Evolutionary conservation across 2,329 filamentous ascomycete genomes (phyloP).

Genomic region (Stagonosporopsis tanaceti): DNA sequence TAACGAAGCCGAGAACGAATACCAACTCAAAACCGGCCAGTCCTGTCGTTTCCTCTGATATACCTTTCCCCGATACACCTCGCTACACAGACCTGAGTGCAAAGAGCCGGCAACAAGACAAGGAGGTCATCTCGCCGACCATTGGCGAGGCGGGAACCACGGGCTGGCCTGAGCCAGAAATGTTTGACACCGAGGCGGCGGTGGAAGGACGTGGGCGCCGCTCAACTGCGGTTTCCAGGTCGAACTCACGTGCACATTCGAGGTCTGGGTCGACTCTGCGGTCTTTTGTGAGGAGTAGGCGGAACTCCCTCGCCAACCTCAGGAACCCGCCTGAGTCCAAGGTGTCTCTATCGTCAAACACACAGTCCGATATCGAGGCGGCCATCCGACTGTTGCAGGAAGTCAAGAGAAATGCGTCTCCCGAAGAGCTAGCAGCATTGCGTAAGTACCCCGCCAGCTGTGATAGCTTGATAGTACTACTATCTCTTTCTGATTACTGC

Average conservation of each 20-base stretch:
- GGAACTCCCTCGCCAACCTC: slow-evolving; percentile 30
- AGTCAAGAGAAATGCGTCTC: slow-evolving; percentile 57
- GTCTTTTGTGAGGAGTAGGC: slow-evolving; percentile 26
- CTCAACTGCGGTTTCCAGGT: slow-evolving; percentile 39
- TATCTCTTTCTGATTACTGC: not conserved
- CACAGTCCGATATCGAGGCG: slow-evolving; percentile 54
- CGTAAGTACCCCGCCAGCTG: slow-evolving; percentile 36
- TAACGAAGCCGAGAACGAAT: slow-evolving; percentile 49
- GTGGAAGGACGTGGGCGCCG: slow-evolving; percentile 34
- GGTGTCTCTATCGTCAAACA: slow-evolving; percentile 41
- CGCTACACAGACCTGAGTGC: slow-evolving; percentile 38
- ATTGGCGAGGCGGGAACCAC: slow-evolving; percentile 33
- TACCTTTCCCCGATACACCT: slow-evolving; percentile 33
- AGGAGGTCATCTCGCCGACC: slow-evolving; percentile 38
- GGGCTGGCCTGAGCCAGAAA: slow-evolving; percentile 28
- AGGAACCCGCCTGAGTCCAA: slow-evolving; percentile 36
- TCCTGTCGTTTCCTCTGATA: slow-evolving; percentile 26
- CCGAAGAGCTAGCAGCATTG: slow-evolving; percentile 57
- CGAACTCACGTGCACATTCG: slow-evolving; percentile 35
- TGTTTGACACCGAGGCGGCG: slow-evolving; percentile 30
- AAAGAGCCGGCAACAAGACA: slow-evolving; percentile 41
- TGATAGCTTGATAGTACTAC: not conserved
- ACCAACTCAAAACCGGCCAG: slow-evolving; percentile 37
- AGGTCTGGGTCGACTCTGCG: slow-evolving; percentile 37
- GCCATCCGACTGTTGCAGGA: slow-evolving; percentile 57